Base-by-base conservation (phyloP, 306 rosid species). In the Herpetospermum pedunculosum region DNA sequence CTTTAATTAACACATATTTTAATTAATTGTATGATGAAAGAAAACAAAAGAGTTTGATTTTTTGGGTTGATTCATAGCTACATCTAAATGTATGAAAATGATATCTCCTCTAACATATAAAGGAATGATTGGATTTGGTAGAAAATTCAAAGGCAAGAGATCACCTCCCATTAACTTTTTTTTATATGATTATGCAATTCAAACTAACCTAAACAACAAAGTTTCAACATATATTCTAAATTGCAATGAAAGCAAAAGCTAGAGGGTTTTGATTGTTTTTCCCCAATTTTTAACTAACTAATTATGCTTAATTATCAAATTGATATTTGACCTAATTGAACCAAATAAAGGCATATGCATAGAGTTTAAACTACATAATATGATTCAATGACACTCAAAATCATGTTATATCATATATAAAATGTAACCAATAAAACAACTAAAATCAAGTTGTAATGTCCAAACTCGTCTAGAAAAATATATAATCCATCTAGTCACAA, bases 141-240 rank as follows among this genome's bases (percentile, higher is more conserved):
- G 48, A 68, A 68, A 68, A 68, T 68, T 68, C 34, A 41, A 68
- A 68, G 53, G 52, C 73, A 68, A 68, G 73, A 68, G 38, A 68
- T 40, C 34, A 3, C 28, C 72, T 28, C 23, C 73, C 12, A 68
- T 43, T 25, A 43, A 43, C 14, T 4, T 14, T 25, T 30, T 5
- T 7, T 0, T 29, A 47, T 70, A 47, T 29, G n/a, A 19, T 44
- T 67, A 40, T 67, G 48, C 8, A 67, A 19, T 13, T 23, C 30
- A 67, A 69, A 26, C 38, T 10, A 69, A 26, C 55, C 8, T 0
- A 40, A 69, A 69, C 38, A 43, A 69, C 23, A 23, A 47, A 70
- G 35, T 65, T 38, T 43, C 54, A 30, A 70, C 57, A 6, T 16
- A 29, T 19, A 25, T 29, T 28, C 28, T 28, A 16, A 70, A 48